Conservation (phyloP, 164 flowering plant species). For the Amborella trichopoda region DNA sequence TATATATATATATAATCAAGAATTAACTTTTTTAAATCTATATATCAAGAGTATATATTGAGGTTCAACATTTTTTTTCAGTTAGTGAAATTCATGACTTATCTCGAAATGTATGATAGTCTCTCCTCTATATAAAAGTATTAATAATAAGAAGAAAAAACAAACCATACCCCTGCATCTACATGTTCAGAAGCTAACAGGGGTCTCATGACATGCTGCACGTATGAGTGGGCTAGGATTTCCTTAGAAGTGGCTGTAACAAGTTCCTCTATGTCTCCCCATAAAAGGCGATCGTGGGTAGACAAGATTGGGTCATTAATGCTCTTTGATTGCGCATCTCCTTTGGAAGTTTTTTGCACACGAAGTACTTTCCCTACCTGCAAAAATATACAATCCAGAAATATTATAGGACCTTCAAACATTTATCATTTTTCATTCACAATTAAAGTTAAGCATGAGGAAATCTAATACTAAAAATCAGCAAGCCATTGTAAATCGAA, state of each 20-base stretch:
- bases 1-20: too few relatives aligned
- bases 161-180: constrained; percentile 67
- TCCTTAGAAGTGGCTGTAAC: constrained; percentile 38
- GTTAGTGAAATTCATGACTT: too few relatives aligned
- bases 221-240: constrained; percentile 35
- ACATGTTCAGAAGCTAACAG: constrained; percentile 55
- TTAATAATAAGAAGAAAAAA: neutral
- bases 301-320: constrained; percentile 27
- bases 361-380: constrained; percentile 83
- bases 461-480: too few relatives aligned
- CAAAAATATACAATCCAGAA: neutral
- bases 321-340: constrained; percentile 9
- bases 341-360: constrained; percentile 41
- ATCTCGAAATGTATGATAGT: too few relatives aligned
- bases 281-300: constrained; percentile 38
- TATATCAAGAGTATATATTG: too few relatives aligned
- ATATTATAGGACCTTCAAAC: neutral
- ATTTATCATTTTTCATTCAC: too few relatives aligned
- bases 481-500: too few relatives aligned
- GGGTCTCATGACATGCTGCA: constrained; percentile 53
- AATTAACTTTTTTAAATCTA: too few relatives aligned
- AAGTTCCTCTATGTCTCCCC: constrained; percentile 40
- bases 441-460: too few relatives aligned
- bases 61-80: too few relatives aligned
- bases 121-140: too few relatives aligned